Evolutionary conservation across 208 protist species (phyloP).

Genomic region (Trypanosoma boissoni): DNA sequence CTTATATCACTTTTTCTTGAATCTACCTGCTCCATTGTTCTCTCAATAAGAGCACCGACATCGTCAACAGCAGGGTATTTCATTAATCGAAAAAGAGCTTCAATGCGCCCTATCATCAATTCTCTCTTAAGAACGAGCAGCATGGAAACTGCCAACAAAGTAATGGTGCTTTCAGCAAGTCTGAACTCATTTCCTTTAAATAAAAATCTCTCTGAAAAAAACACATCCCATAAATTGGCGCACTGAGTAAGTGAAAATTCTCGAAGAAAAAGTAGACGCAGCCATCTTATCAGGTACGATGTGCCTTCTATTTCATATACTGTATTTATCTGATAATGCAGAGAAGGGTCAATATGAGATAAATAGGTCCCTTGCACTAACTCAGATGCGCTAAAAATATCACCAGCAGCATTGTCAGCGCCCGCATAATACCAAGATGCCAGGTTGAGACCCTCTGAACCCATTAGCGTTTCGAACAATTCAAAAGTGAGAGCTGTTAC

Average conservation of each 20-base stretch:
- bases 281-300: slow-evolving; percentile 85
- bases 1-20: slow-evolving; percentile 2
- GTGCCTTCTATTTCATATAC: slow-evolving; percentile 73
- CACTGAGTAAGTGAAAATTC: slow-evolving; percentile 73
- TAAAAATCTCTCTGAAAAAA: slow-evolving; percentile 68
- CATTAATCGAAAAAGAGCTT: slow-evolving; percentile 68
- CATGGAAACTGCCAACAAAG: slow-evolving; percentile 62
- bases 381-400: slow-evolving; percentile 40
- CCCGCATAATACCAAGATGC: slow-evolving; percentile 47
- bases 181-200: slow-evolving; percentile 16
- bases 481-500: slow-evolving; percentile 30
- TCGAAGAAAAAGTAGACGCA: slow-evolving; percentile 85
- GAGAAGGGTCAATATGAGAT: slow-evolving; percentile 36
- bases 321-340: slow-evolving; percentile 56
- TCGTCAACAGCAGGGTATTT: slow-evolving; percentile 75
- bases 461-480: slow-evolving; percentile 52
- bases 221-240: slow-evolving; percentile 67
- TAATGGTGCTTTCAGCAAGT: slow-evolving; percentile 41
- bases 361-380: slow-evolving; percentile 61
- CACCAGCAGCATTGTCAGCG: slow-evolving; percentile 20
- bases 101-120: slow-evolving; percentile 33
- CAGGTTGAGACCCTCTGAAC: slow-evolving; percentile 25
- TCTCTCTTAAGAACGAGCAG: slow-evolving; percentile 40
- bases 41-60: slow-evolving; percentile 32
- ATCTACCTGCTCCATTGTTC: slow-evolving; percentile 11